Percentiles rank a stretch among this genome's conserved stretches.
Conservation (phyloP, 2,329 filamentous ascomycete genomes). For the Aspergillus jensenii region DNA sequence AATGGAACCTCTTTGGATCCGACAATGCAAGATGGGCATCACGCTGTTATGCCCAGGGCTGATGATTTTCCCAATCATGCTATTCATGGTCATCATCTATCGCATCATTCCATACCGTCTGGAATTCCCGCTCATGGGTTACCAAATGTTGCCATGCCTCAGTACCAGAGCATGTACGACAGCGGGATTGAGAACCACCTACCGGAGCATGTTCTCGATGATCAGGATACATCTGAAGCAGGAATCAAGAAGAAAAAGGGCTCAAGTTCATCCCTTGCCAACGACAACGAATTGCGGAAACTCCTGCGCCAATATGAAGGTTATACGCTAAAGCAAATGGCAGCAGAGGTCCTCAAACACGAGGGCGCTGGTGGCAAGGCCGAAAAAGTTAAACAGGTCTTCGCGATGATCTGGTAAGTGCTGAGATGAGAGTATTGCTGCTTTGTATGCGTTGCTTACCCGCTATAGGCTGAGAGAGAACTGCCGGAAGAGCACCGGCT, state of each 20-base stretch:
- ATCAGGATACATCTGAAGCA: constrained; percentile 45
- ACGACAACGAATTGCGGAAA: constrained; percentile 50
- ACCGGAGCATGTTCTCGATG: constrained; percentile 40
- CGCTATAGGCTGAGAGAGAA: constrained; percentile 47
- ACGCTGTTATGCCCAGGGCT: constrained; percentile 33
- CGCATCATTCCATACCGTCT: constrained; percentile 35
- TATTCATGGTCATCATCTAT: constrained; percentile 34
- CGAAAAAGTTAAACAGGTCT: constrained; percentile 53
- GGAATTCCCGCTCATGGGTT: constrained; percentile 36
- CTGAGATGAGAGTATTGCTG: not conserved
- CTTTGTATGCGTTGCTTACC: constrained; percentile 10
- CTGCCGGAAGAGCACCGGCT: constrained; percentile 52
- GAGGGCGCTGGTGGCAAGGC: constrained; percentile 51
- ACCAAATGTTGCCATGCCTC: constrained; percentile 32
- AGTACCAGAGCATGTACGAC: constrained; percentile 43
- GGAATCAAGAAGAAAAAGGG: constrained; percentile 48
- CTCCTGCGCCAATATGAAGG: constrained; percentile 49
- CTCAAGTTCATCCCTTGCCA: constrained; percentile 48
- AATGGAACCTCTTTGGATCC: constrained; percentile 37
- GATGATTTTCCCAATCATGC: constrained; percentile 40
- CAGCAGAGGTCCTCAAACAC: constrained; percentile 49
- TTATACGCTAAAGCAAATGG: constrained; percentile 48
- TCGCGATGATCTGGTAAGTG: constrained; percentile 53
- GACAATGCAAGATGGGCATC: constrained; percentile 39
- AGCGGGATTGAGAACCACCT: constrained; percentile 43